Percentiles rank a stretch among this genome's conserved stretches.
Evolutionary conservation across 371 early-diverging fungal species (phyloP).

Genomic region (Lichtheimia ornata): DNA sequence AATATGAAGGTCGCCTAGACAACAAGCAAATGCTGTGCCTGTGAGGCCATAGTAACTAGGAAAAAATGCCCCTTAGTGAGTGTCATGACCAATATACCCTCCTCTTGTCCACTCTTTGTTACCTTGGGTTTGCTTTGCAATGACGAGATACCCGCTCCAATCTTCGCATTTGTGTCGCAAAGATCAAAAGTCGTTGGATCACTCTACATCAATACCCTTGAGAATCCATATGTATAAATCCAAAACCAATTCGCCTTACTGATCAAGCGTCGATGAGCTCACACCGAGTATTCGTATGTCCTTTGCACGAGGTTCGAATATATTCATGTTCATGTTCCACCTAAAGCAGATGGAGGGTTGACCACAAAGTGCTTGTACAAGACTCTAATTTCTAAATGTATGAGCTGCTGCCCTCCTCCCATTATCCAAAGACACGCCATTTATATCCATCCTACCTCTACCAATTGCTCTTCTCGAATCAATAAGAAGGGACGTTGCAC

Average conservation of each 20-base stretch:
- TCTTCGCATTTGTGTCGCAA: conserved; percentile 37
- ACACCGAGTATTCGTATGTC: conserved; percentile 45
- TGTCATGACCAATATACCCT: not conserved
- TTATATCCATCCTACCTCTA: conserved; percentile 18
- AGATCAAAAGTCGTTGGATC: conserved; percentile 29
- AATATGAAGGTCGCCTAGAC: conserved; percentile 38
- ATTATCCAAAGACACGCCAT: not conserved
- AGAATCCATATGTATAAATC: not conserved
- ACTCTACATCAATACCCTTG: not conserved
- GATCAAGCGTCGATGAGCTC: conserved; percentile 27
- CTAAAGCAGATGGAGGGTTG: conserved; percentile 35
- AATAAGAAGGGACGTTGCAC: not conserved
- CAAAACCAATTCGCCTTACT: conserved; percentile 8
- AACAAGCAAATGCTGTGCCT: conserved; percentile 51
- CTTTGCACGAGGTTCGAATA: conserved; percentile 28
- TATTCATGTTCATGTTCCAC: conserved; percentile 19
- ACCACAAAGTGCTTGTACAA: conserved; percentile 10
- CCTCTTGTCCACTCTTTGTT: not conserved
- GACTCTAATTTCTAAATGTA: conserved; percentile 17
- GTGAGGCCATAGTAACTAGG: conserved; percentile 41
- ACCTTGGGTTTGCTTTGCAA: conserved; percentile 42
- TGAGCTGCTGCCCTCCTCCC: conserved; percentile 15
- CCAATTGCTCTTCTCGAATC: conserved; percentile 19
- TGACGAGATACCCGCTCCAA: conserved; percentile 29
- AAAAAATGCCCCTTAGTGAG: not conserved